Percentiles rank a stretch among this genome's conserved stretches.
Conservation (phyloP, 768 basidiomycete species). For the Suillus paluster region DNA sequence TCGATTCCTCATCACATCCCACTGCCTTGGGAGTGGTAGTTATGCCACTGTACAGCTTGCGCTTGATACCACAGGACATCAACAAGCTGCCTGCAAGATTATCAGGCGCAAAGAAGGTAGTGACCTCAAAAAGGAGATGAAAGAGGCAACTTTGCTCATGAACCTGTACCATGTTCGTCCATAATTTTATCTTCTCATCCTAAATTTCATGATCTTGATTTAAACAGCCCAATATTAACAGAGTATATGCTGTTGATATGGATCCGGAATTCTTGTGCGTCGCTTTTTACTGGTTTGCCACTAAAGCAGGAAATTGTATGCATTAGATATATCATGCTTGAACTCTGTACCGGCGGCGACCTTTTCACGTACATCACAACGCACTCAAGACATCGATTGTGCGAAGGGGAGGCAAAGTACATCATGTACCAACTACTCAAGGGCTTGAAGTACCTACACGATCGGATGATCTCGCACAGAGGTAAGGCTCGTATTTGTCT, state of each 20-base stretch:
- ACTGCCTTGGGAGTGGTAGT: constrained; percentile 79
- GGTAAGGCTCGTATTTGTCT: constrained; percentile 47
- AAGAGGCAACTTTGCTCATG: constrained; percentile 77
- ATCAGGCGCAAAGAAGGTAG: constrained; percentile 62
- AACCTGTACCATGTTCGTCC: constrained; percentile 67
- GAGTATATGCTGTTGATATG: constrained; percentile 71
- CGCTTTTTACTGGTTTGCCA: not conserved
- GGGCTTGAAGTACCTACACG: constrained; percentile 73
- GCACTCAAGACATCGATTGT: constrained; percentile 57
- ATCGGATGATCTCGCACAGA: constrained; percentile 75
- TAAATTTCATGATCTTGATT: constrained; percentile 7
- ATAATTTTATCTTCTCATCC: not conserved
- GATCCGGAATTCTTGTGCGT: constrained; percentile 62
- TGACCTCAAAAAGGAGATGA: constrained; percentile 59
- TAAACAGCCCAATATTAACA: constrained; percentile 78
- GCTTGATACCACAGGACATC: constrained; percentile 60
- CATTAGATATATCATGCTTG: constrained; percentile 77
- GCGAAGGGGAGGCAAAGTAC: constrained; percentile 84
- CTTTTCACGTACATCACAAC: constrained; percentile 85
- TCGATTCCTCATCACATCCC: constrained; percentile 72
- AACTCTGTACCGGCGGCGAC: constrained; percentile 85
- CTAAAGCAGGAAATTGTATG: not conserved
- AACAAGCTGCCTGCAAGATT: constrained; percentile 86
- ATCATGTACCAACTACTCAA: constrained; percentile 81
- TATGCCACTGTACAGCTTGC: constrained; percentile 86